Evolutionary conservation across 495 filamentous ascomycete species (phyloP), one percentile per base, ranked within the genome.

Genomic region (Pseudomonodictys pantanalensis): DNA sequence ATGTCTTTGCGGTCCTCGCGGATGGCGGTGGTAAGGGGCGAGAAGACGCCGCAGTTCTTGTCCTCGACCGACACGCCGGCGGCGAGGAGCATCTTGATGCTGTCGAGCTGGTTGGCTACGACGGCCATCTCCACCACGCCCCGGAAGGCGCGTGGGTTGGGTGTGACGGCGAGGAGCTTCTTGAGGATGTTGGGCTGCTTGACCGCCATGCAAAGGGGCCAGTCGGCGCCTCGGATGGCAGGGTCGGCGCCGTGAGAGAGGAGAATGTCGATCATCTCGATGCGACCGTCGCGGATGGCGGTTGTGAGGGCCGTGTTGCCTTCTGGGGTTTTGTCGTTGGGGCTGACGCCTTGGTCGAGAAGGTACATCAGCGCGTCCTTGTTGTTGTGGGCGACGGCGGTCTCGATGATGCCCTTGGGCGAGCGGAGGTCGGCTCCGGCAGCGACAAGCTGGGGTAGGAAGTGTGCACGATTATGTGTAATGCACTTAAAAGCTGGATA

Each of bases 61-160:
- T 80, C 79, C 58, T 83, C 80, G 25, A 81, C 77, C 32, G 69
- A 72, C 12, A 79, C 75, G 23, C 78, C 78, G 1, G 76, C 77
- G 20, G 68, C 69, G n/a, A 80, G 68, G 8, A 80, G 73, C 29
- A 78, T 45, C 60, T 75, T 76, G 42, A 80, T 69, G 52, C 55
- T 61, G 17, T 70, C 68, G 47, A 70, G 59, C 43, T 70, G 69
- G 68, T 80, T 76, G 8, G 78, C 77, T 1, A 71, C 72, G 8
- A 82, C 80, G 20, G 80, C 79, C 72, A 78, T 76, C 57, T 83
- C 80, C 68, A 83, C 74, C 11, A 81, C 76, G 3, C 80, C 80
- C 64, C 78, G 78, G 58, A 76, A 78, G 7, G 77, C 75, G 18
- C 72, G 71, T 1, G 78, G 73, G 26, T 78, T 72, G 0, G 73